Evolutionary conservation across 768 basidiomycete genomes (phyloP).

Genomic region (Fistulinella prunicolor): DNA sequence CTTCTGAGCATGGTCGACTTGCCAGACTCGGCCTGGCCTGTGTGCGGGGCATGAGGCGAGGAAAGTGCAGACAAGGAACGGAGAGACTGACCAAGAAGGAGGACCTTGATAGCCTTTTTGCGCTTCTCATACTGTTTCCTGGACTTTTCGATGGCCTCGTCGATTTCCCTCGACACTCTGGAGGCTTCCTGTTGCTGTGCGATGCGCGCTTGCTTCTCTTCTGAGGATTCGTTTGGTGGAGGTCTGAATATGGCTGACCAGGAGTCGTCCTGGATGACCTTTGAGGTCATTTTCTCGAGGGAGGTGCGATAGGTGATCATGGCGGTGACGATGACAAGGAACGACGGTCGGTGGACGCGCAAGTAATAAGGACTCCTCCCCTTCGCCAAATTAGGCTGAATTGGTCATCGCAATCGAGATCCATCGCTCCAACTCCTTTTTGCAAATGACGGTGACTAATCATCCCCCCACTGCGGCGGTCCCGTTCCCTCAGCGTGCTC

Average conservation of each 20-base stretch:
- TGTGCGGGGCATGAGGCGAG: not conserved
- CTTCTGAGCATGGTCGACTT: slow-evolving; percentile 33
- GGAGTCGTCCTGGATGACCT: slow-evolving; percentile 7
- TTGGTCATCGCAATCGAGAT: not conserved
- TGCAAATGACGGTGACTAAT: too few species aligned
- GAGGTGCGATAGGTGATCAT: slow-evolving; percentile 1
- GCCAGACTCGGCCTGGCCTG: slow-evolving; percentile 32
- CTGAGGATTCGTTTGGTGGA: slow-evolving; percentile 4
- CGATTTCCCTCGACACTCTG: slow-evolving; percentile 25
- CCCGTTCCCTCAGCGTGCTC: too few species aligned
- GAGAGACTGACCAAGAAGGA: slow-evolving; percentile 23
- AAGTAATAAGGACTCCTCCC: not conserved
- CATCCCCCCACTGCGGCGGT: too few species aligned
- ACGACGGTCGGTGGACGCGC: not conserved
- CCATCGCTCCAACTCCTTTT: too few species aligned
- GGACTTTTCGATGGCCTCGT: slow-evolving; percentile 27
- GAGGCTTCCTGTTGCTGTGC: slow-evolving; percentile 22
- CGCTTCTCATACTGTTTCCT: slow-evolving; percentile 21
- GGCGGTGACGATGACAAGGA: not conserved
- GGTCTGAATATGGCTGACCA: slow-evolving; percentile 28
- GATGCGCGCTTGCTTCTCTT: slow-evolving; percentile 11
- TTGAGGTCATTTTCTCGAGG: not conserved
- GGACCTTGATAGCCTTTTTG: slow-evolving; percentile 28
- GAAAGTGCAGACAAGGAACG: not conserved
- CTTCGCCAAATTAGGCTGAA: not conserved